Evolutionary conservation across 2,329 filamentous ascomycete genomes (phyloP).

Genomic region (Didymella keratinophila): DNA sequence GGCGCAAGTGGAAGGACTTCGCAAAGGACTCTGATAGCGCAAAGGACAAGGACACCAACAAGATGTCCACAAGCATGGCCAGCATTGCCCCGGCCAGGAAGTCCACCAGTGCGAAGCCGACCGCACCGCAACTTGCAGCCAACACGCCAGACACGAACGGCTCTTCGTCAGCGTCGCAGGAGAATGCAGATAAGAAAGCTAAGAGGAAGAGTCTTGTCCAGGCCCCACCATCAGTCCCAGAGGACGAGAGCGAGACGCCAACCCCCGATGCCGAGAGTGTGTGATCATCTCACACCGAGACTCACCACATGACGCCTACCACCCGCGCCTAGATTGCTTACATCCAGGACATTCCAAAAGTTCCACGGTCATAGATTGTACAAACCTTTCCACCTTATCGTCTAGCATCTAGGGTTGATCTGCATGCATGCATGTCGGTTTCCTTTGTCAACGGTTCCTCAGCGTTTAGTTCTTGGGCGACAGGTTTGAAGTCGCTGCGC

Average conservation of each 20-base stretch:
- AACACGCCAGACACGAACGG: constrained; percentile 37
- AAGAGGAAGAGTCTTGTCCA: constrained; percentile 45
- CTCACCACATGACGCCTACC: neutral
- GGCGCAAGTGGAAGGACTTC: constrained; percentile 96
- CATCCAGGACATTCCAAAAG: constrained; percentile 12
- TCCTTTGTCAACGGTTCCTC: constrained; percentile 12
- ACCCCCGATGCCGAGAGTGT: constrained; percentile 27
- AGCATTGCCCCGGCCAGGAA: constrained; percentile 42
- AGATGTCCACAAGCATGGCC: constrained; percentile 44
- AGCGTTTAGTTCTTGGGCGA: constrained; percentile 14
- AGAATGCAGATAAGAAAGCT: constrained; percentile 43
- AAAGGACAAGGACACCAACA: constrained; percentile 47
- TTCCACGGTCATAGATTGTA: constrained; percentile 18
- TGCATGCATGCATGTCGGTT: constrained; percentile 15
- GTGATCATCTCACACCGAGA: neutral
- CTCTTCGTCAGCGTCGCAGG: constrained; percentile 11
- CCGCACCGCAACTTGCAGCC: constrained; percentile 27
- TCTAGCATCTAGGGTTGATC: constrained; percentile 5
- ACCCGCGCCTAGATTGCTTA: neutral
- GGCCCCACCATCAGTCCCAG: constrained; percentile 33
- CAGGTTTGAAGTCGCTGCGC: constrained; percentile 5
- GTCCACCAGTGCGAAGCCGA: constrained; percentile 17
- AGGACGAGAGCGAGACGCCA: constrained; percentile 39
- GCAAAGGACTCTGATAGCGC: constrained; percentile 46
- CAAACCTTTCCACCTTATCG: constrained; percentile 6